Percentiles rank a stretch among this genome's conserved stretches.
Conservation (phyloP, 2,329 filamentous ascomycete genomes). For the Lasiodiplodia gonubiensis region DNA sequence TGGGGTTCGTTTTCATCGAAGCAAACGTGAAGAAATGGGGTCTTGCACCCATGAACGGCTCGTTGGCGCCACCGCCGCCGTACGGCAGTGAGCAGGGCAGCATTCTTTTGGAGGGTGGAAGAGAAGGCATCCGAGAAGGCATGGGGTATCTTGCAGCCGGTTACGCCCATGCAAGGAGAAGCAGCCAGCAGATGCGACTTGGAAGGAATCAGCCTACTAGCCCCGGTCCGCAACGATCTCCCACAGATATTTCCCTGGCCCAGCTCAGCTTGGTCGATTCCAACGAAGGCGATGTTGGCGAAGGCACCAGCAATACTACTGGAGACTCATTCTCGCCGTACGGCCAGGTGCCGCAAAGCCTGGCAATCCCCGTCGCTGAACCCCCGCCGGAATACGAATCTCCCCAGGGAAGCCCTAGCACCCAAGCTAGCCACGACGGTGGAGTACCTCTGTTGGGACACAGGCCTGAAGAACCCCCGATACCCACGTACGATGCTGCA, state of each 20-base stretch:
- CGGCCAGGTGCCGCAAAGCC: constrained; percentile 19
- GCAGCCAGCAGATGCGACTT: constrained; percentile 79
- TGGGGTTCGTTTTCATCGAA: constrained; percentile 98
- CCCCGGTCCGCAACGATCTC: constrained; percentile 86
- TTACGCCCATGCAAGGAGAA: constrained; percentile 68
- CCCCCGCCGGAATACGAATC: constrained; percentile 59
- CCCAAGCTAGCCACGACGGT: constrained; percentile 49
- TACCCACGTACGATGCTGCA: constrained; percentile 83
- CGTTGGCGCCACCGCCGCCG: constrained; percentile 89
- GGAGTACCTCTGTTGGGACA: constrained; percentile 53
- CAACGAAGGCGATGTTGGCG: constrained; percentile 68
- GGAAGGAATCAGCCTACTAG: constrained; percentile 72
- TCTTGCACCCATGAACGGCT: constrained; percentile 92
- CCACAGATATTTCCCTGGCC: constrained; percentile 93
- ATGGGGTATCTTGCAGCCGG: constrained; percentile 56
- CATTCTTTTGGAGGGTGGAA: constrained; percentile 86
- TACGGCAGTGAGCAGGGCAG: constrained; percentile 98
- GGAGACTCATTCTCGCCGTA: constrained; percentile 15
- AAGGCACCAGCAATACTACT: constrained; percentile 64
- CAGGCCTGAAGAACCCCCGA: constrained; percentile 62
- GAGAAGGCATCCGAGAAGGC: constrained; percentile 59
- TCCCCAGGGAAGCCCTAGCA: constrained; percentile 47
- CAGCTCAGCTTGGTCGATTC: constrained; percentile 76
- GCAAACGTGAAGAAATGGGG: constrained; percentile 99
- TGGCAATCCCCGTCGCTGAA: constrained; percentile 36